Evolutionary conservation across 2,329 filamentous ascomycete species (phyloP).

Genomic region (Bisporella sp.): DNA sequence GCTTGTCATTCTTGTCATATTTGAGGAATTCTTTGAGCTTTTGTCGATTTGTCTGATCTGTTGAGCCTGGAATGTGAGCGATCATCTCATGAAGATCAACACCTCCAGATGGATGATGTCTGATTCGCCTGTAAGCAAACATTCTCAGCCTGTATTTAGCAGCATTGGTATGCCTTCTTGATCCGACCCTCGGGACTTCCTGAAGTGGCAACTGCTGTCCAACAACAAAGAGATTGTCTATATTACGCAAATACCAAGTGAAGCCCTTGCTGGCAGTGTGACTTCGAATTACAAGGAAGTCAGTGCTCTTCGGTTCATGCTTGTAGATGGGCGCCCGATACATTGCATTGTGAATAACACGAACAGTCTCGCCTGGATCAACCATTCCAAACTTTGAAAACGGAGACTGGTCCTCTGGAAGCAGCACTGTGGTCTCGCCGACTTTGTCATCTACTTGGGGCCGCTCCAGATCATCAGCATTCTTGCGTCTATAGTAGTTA

Average conservation of each 20-base stretch:
- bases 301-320: slow-evolving; percentile 68
- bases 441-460: slow-evolving; percentile 53
- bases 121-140: slow-evolving; percentile 84
- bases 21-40: slow-evolving; percentile 95
- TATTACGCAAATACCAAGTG: slow-evolving; percentile 76
- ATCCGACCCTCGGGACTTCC: slow-evolving; percentile 89
- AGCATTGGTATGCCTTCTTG: slow-evolving; percentile 92
- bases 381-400: slow-evolving; percentile 95
- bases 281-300: slow-evolving; percentile 82
- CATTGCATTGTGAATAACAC: slow-evolving; percentile 91
- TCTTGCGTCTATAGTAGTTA: slow-evolving; percentile 91
- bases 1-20: slow-evolving; percentile 79
- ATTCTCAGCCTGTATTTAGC: slow-evolving; percentile 95
- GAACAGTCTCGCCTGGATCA: slow-evolving; percentile 81
- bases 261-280: slow-evolving; percentile 73
- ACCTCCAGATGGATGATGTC: slow-evolving; percentile 62
- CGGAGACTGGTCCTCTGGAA: slow-evolving; percentile 91
- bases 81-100: slow-evolving; percentile 80
- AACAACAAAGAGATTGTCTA: slow-evolving; percentile 85
- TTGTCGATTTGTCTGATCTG: slow-evolving; percentile 90
- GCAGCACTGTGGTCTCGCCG: slow-evolving; percentile 79
- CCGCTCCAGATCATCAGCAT: slow-evolving; percentile 46
- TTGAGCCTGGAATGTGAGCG: slow-evolving; percentile 84
- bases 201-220: slow-evolving; percentile 90
- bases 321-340: slow-evolving; percentile 91